Base-by-base conservation (phyloP, 179 eudicot genomes). In the Silene noctiflora region DNA sequence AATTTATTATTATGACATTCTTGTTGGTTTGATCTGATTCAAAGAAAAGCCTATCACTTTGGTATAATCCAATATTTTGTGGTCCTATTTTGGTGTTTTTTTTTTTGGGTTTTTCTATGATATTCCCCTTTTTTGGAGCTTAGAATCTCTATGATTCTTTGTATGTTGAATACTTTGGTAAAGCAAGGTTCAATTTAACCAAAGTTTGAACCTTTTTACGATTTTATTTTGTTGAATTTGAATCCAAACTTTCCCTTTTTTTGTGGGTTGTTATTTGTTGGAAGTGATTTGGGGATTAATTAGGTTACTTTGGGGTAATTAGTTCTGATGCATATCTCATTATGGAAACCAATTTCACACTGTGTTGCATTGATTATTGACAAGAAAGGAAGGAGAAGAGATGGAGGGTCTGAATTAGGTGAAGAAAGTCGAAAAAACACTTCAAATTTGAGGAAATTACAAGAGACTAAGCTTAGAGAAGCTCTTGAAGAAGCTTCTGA, bases 401-500 rank as follows among this genome's bases (percentile, higher is more conserved):
- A 89, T 81, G 91, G 87, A 8, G 66, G 65, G 72, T 81, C 92
- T 71, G 84, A 79, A 71, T 80, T 76, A 46, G 84, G 77, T 1
- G 89, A 89, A 39, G 90, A 86, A 29, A 58, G 83, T 73, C 89
- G 82, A 84, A 83, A 76, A 72, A 89, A 87, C 75, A 83, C 93
- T 48, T 89, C 95, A 44, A 60, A 83, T 81, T 88, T 93, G 6
- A 86, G 97, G 71, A 86, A 83, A 76, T 75, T 93, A 75, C 95
- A 89, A 75, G 98, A 91, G 72, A 89, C 81, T 59, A 93, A 93
- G 84, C 94, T 95, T 44, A 84, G 97, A 74, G 96, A 95, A 85
- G 99, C 99, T 84, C 89, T 95, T 44, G 99, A 91, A 73, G 99
- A 92, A 81, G 99, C 99, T 63, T 91, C 97, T 80, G 99, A 95